A percentile compares a stretch with the other conserved stretches of the same genome.
These are phyloP conservation scores for Aspergillus pseudoglaucus DNA, from an alignment of 2,329 filamentous ascomycete species.

Conservation along the genomic window DNA sequence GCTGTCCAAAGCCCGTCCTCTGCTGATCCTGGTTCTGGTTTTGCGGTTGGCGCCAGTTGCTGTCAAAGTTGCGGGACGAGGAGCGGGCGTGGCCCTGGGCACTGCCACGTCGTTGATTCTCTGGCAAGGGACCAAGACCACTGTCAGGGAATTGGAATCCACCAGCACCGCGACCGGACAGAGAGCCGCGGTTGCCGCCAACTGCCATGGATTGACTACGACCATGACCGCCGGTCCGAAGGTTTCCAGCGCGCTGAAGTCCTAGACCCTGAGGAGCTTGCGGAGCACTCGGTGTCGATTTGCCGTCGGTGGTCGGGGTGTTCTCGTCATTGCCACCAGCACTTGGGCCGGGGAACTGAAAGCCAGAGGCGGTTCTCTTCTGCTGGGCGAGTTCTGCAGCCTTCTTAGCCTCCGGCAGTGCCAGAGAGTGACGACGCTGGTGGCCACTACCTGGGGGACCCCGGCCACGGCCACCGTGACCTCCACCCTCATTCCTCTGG, in stretches of 20 bases:
- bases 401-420: conserved; percentile 93
- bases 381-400: conserved; percentile 94
- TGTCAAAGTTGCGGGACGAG: conserved; percentile 88
- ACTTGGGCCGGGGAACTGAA: conserved; percentile 83
- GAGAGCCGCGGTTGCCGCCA: conserved; percentile 60
- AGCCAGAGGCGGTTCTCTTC: conserved; percentile 87
- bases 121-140: conserved; percentile 47
- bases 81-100: conserved; percentile 69
- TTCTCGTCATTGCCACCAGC: conserved; percentile 50
- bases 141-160: conserved; percentile 63
- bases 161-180: conserved; percentile 58
- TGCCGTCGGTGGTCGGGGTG: conserved; percentile 50
- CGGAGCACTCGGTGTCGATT: conserved; percentile 32
- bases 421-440: conserved; percentile 88
- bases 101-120: conserved; percentile 71
- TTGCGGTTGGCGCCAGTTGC: conserved; percentile 90
- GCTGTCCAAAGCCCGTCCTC: conserved; percentile 57
- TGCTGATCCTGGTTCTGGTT: conserved; percentile 45
- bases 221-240: conserved; percentile 67
- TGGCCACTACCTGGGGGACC: conserved; percentile 68
- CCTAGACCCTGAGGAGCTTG: conserved; percentile 56
- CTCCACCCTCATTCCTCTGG: conserved; percentile 66
- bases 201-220: conserved; percentile 47
- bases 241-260: conserved; percentile 69
- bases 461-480: conserved; percentile 66